A percentile compares a stretch with the other conserved stretches of the same genome.
These are phyloP conservation scores for Rhizopogon vinicolor DNA, from an alignment of 768 basidiomycete species.

Conservation along the genomic window DNA sequence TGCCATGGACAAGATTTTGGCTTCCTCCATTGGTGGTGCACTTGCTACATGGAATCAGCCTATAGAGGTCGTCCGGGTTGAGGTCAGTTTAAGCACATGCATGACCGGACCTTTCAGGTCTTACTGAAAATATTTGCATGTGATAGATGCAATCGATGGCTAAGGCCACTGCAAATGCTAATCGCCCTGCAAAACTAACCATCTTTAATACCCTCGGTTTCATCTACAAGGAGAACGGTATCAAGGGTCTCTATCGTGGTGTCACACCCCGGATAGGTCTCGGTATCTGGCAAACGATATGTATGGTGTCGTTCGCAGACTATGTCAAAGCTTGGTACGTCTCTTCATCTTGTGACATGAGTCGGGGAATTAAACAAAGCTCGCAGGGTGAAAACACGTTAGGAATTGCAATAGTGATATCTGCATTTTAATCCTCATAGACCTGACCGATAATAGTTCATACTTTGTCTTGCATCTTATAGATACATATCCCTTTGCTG, in stretches of 20 bases:
- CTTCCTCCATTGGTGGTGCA: conserved; percentile 90
- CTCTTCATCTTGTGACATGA: background rate
- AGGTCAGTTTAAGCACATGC: conserved; percentile 42
- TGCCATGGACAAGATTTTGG: conserved; percentile 80
- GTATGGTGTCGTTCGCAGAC: conserved; percentile 98
- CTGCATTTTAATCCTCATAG: conserved; percentile 12
- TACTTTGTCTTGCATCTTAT: conserved; percentile 7
- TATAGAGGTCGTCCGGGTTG: conserved; percentile 95
- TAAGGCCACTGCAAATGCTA: conserved; percentile 62
- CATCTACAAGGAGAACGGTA: conserved; percentile 94
- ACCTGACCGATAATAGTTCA: background rate
- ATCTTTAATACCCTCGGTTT: conserved; percentile 89
- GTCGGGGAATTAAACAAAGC: background rate
- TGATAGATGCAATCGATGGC: conserved; percentile 98
- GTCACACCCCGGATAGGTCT: conserved; percentile 96
- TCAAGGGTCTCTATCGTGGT: conserved; percentile 95
- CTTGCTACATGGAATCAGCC: conserved; percentile 99
- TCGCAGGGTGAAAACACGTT: conserved; percentile 47
- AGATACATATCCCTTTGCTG: conserved; percentile 11
- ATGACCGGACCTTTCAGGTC: background rate
- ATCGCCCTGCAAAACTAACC: conserved; percentile 88
- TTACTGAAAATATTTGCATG: conserved; percentile 1
- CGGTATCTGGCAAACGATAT: conserved; percentile 95
- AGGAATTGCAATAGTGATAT: conserved; percentile 6
- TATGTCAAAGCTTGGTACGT: conserved; percentile 84